Evolutionary conservation across 805 yeast genomes (phyloP).

Genomic region (Metschnikowia baotianmanensis): DNA sequence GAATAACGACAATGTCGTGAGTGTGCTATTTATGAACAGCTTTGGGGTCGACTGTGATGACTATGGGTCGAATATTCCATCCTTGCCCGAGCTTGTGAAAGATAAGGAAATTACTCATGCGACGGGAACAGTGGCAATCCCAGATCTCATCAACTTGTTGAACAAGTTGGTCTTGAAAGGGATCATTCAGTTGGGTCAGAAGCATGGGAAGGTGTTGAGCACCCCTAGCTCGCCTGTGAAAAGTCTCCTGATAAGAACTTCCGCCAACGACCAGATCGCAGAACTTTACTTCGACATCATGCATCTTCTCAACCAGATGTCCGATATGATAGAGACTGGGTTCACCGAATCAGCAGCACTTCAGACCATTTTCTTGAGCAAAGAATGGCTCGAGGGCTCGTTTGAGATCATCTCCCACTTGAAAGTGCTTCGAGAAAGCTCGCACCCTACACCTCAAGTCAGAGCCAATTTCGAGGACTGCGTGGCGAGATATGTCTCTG

Average conservation of each 20-base stretch:
- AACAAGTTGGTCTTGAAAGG: conserved; percentile 35
- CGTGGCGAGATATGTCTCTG: conserved; percentile 28
- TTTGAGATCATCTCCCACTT: conserved; percentile 39
- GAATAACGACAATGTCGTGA: conserved; percentile 44
- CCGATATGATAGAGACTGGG: conserved; percentile 31
- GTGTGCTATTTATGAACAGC: conserved; percentile 43
- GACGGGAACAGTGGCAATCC: conserved; percentile 25
- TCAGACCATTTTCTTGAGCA: conserved; percentile 24
- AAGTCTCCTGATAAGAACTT: conserved; percentile 1
- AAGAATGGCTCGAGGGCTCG: conserved; percentile 38
- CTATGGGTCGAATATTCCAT: conserved; percentile 4
- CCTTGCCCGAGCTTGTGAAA: conserved; percentile 9
- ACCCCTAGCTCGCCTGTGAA: conserved; percentile 34
- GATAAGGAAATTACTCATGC: conserved; percentile 3
- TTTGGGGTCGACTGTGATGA: conserved; percentile 37
- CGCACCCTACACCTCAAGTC: conserved; percentile 24
- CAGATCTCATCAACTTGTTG: conserved; percentile 44
- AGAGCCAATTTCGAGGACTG: conserved; percentile 18
- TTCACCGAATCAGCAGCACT: conserved; percentile 24
- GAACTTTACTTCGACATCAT: conserved; percentile 30
- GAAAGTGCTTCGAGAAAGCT: conserved; percentile 18
- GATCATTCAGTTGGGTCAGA: conserved; percentile 27
- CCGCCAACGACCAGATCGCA: conserved; percentile 16
- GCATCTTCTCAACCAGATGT: conserved; percentile 35
- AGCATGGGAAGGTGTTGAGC: conserved; percentile 31